These are phyloP conservation scores for Stemphylium vesicarium DNA, from an alignment of 2,329 filamentous ascomycete species.

Conservation along the genomic window DNA sequence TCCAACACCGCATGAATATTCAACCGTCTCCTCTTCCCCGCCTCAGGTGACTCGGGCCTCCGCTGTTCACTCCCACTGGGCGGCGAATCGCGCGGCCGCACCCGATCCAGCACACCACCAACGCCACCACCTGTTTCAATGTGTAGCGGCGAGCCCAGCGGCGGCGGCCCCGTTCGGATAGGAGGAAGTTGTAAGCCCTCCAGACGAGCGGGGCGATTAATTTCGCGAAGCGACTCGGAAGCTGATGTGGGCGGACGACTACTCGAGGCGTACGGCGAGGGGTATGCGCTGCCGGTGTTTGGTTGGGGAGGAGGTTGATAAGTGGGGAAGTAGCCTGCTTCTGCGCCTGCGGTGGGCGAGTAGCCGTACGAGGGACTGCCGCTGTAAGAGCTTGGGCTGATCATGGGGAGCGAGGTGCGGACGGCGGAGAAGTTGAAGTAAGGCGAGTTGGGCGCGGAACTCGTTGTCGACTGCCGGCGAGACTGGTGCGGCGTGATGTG, in stretches of 20 bases:
- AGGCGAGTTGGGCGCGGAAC: conserved; percentile 44
- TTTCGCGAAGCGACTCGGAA: conserved; percentile 38
- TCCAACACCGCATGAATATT: conserved; percentile 48
- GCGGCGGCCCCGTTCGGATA: conserved; percentile 42
- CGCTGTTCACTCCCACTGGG: conserved; percentile 29
- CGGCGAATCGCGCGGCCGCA: conserved; percentile 40
- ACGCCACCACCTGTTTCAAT: conserved; percentile 32
- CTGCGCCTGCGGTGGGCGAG: conserved; percentile 43
- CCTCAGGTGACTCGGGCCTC: conserved; percentile 40
- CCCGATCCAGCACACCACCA: conserved; percentile 21
- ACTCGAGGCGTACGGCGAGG: conserved; percentile 36
- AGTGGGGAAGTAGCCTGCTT: conserved; percentile 43
- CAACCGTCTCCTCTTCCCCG: conserved; percentile 43
- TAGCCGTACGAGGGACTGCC: conserved; percentile 44
- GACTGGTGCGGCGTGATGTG: conserved; percentile 38
- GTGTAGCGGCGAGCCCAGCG: conserved; percentile 40
- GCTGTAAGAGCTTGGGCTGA: conserved; percentile 44
- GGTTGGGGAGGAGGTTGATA: conserved; percentile 37
- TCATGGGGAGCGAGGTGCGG: conserved; percentile 43
- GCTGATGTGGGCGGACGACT: conserved; percentile 34
- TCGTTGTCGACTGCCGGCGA: conserved; percentile 40
- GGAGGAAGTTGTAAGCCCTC: conserved; percentile 47
- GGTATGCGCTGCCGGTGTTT: conserved; percentile 28
- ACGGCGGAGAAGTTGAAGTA: conserved; percentile 45
- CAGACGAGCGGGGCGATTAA: conserved; percentile 31